These are phyloP conservation scores for Arthrobotrys musiformis DNA, from an alignment of 2,329 filamentous ascomycete species.

Conservation along the genomic window DNA sequence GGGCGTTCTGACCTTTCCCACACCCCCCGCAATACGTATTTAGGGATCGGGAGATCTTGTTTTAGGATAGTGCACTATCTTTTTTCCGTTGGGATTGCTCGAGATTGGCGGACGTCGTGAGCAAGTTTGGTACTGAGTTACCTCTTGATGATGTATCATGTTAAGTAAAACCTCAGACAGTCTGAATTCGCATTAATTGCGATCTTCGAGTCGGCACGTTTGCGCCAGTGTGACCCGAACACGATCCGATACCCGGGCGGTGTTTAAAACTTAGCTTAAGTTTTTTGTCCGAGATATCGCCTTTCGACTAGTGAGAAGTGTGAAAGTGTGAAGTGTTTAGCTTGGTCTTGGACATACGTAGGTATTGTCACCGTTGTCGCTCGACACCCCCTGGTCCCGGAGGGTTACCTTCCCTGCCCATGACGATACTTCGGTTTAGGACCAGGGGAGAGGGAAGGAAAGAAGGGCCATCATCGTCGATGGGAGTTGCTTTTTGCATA, in stretches of 20 bases:
- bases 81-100: slow-evolving; percentile 7
- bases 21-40: slow-evolving; percentile 16
- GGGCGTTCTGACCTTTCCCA: slow-evolving; percentile 1
- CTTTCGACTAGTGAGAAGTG: not conserved
- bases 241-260: slow-evolving; percentile 18
- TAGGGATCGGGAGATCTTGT: slow-evolving; percentile 18
- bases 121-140: not conserved
- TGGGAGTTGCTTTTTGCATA: slow-evolving; percentile 11
- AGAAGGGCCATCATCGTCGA: not conserved
- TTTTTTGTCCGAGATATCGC: slow-evolving; percentile 6
- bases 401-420: slow-evolving; percentile 47
- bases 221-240: slow-evolving; percentile 30
- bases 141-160: not conserved
- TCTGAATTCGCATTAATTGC: not conserved
- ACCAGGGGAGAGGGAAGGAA: slow-evolving; percentile 29
- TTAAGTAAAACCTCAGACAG: not conserved
- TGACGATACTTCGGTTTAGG: slow-evolving; percentile 55
- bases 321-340: not conserved
- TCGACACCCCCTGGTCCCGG: slow-evolving; percentile 43
- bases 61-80: slow-evolving; percentile 19
- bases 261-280: not conserved
- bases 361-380: slow-evolving; percentile 6
- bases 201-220: slow-evolving; percentile 24
- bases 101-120: no score
- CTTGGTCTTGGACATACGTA: not conserved